These are phyloP conservation scores for Gossypium herbaceum DNA, from an alignment of 345 rosid genomes.

Conservation along the genomic window DNA sequence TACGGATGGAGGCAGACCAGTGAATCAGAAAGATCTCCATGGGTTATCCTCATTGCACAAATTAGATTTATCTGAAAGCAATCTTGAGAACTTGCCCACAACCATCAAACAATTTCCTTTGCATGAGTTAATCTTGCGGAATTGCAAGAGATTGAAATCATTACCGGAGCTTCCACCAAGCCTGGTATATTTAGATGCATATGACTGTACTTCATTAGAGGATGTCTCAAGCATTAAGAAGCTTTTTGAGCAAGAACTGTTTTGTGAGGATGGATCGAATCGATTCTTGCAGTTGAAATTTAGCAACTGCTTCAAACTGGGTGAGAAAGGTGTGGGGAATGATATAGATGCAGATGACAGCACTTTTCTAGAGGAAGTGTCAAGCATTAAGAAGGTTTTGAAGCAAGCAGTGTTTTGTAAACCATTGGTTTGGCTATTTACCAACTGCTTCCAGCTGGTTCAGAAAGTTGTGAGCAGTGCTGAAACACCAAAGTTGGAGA, in stretches of 20 bases:
- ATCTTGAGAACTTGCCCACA: not conserved
- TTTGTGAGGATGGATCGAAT: not conserved
- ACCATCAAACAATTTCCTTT: not conserved
- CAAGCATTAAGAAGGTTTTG: not conserved
- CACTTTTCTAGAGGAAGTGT: not conserved
- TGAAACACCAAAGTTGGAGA: too few relatives aligned
- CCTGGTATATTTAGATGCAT: not conserved
- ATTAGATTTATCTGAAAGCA: not conserved
- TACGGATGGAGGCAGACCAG: not conserved
- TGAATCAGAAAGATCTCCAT: not conserved
- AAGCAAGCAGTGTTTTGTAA: not conserved
- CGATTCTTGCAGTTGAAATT: too few relatives aligned
- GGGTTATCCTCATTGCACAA: not conserved
- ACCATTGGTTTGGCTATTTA: too few relatives aligned
- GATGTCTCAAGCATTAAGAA: not conserved
- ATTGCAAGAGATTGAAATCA: not conserved
- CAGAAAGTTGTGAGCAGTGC: too few relatives aligned
- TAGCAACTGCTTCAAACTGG: too few relatives aligned
- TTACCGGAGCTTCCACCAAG: slow-evolving; percentile 5
- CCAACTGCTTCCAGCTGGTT: too few relatives aligned
- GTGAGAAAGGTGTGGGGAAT: too few relatives aligned
- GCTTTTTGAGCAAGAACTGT: not conserved
- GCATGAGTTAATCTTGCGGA: not conserved
- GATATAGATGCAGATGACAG: not conserved
- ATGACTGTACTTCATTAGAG: not conserved